phyloP scores from a whole-genome alignment of 139 green algal species.

The Tetradesmus obliquus region DNA sequence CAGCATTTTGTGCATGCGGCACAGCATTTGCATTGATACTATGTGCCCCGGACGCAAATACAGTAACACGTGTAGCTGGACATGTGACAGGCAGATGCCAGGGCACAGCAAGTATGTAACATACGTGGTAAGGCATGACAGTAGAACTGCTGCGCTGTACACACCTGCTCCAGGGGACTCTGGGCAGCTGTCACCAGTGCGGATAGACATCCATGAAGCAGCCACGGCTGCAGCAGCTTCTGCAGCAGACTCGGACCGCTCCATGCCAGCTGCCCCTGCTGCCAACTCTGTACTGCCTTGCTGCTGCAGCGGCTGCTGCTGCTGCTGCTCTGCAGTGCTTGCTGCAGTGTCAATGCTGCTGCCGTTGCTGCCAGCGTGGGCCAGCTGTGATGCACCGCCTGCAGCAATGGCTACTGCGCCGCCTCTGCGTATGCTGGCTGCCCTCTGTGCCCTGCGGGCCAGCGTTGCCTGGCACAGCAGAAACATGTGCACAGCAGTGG shows the following conservation, averaged over 20 bases:
- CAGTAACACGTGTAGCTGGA: too few species aligned
- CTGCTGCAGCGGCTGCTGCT: conserved; percentile 1
- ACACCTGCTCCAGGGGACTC: neutral
- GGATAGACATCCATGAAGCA: neutral
- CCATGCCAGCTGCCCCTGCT: neutral
- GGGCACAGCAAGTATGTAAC: too few species aligned
- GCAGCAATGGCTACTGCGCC: conserved; percentile 1
- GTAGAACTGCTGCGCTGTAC: neutral
- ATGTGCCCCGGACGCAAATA: too few species aligned
- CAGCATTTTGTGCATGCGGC: too few species aligned
- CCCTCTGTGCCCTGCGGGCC: neutral
- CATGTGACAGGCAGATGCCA: too few species aligned
- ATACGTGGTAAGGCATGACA: too few species aligned
- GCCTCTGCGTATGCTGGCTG: neutral
- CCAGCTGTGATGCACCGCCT: neutral
- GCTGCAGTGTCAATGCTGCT: conserved; percentile 11
- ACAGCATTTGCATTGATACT: too few species aligned
- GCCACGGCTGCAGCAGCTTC: conserved; percentile 10
- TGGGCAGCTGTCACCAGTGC: neutral
- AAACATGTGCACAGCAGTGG: neutral
- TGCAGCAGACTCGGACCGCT: neutral
- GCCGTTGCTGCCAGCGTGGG: neutral
- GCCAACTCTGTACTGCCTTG: neutral
- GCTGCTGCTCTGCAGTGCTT: neutral
- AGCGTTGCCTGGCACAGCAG: neutral